A percentile compares a stretch with the other conserved stretches of the same genome.
Conservation (phyloP, 2,329 filamentous ascomycete species). For the Fusarium sp. region DNA sequence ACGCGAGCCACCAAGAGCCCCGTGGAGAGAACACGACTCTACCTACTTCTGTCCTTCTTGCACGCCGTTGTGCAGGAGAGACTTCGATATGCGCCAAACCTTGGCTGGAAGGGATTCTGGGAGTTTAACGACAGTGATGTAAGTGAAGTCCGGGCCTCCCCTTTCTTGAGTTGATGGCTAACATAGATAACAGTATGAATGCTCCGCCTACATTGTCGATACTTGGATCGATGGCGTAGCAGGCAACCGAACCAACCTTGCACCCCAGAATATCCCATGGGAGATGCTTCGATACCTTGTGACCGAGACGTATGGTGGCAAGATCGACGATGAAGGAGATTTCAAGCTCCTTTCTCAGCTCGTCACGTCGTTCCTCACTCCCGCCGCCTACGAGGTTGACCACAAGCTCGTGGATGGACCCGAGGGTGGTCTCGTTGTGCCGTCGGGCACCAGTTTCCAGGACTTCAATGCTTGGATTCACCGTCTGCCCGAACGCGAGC, state of each 20-base stretch:
- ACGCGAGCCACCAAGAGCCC: constrained; percentile 82
- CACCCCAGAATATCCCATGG: constrained; percentile 95
- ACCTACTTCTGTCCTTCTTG: constrained; percentile 91
- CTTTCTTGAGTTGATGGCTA: not conserved
- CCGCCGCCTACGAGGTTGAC: constrained; percentile 90
- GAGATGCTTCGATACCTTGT: constrained; percentile 92
- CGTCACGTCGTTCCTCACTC: constrained; percentile 83
- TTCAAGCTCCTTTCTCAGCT: constrained; percentile 79
- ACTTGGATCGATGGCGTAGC: constrained; percentile 90
- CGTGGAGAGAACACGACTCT: constrained; percentile 90
- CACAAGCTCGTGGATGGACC: constrained; percentile 85
- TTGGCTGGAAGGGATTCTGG: constrained; percentile 99
- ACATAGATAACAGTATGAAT: constrained; percentile 79
- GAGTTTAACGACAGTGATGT: constrained; percentile 99
- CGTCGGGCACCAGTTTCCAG: constrained; percentile 82
- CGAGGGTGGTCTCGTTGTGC: constrained; percentile 76
- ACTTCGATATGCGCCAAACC: constrained; percentile 89
- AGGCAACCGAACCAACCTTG: constrained; percentile 89
- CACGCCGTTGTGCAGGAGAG: constrained; percentile 97
- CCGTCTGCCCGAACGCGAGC: constrained; percentile 91
- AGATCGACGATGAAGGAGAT: constrained; percentile 92
- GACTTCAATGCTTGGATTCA: constrained; percentile 95
- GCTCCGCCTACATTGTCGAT: constrained; percentile 94
- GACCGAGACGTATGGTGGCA: constrained; percentile 96
- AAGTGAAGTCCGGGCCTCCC: constrained; percentile 60